Evolutionary conservation across 1,284 basidiomycete species (phyloP).

Genomic region (Leccinum solheimii): DNA sequence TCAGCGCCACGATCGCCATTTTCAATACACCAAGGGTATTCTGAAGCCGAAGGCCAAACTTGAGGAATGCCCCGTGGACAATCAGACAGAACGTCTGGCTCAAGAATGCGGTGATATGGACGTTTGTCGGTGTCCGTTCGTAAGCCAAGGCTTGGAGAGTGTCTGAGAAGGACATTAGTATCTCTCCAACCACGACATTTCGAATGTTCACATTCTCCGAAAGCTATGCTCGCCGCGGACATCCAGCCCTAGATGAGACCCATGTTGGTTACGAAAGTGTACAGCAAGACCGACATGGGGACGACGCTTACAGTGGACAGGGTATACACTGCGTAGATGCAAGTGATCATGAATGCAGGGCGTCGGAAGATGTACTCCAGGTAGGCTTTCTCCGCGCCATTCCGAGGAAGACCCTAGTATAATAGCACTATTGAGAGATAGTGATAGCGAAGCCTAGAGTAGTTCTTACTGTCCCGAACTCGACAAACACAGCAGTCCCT

Average conservation of each 20-base stretch:
- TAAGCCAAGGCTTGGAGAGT: slow-evolving; percentile 49
- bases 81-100: slow-evolving; percentile 59
- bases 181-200: neutral
- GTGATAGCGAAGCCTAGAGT: neutral
- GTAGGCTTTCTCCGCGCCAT: slow-evolving; percentile 78
- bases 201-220: slow-evolving; percentile 58
- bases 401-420: slow-evolving; percentile 60
- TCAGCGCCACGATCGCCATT: slow-evolving; percentile 54
- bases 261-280: neutral
- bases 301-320: slow-evolving; percentile 51
- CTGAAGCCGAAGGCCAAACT: slow-evolving; percentile 63
- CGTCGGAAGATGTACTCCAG: slow-evolving; percentile 67
- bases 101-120: slow-evolving; percentile 52
- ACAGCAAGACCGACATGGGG: neutral
- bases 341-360: slow-evolving; percentile 63
- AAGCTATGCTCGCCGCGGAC: slow-evolving; percentile 58
- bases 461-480: slow-evolving; percentile 63
- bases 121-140: slow-evolving; percentile 46
- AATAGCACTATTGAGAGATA: neutral
- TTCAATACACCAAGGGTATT: slow-evolving; percentile 69
- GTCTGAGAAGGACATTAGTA: slow-evolving; percentile 40
- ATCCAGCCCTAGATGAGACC: slow-evolving; percentile 45
- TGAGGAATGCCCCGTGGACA: slow-evolving; percentile 56
- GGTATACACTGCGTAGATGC: slow-evolving; percentile 59
- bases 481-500: slow-evolving; percentile 72